A percentile compares a stretch with the other conserved stretches of the same genome.
Conservation (phyloP, 371 early-diverging fungal genomes). For the Umbelopsis sp. region DNA sequence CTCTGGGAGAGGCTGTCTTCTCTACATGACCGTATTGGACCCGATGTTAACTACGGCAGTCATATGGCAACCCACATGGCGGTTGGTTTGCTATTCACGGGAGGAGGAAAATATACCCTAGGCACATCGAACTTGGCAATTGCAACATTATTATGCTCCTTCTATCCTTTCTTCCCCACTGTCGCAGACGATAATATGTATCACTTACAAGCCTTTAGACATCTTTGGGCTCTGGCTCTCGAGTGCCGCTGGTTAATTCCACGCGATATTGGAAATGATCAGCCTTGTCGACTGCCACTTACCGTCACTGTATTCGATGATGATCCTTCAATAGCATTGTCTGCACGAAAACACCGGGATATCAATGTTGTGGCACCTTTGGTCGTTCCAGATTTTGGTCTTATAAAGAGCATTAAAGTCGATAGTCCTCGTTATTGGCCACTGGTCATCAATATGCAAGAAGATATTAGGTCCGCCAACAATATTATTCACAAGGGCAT, state of each 20-base stretch:
- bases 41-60: slow-evolving; percentile 71
- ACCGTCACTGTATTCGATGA: slow-evolving; percentile 34
- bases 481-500: slow-evolving; percentile 36
- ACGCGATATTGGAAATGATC: slow-evolving; percentile 64
- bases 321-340: slow-evolving; percentile 19
- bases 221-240: slow-evolving; percentile 87
- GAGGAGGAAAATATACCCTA: slow-evolving; percentile 79
- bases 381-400: slow-evolving; percentile 62
- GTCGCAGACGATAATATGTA: slow-evolving; percentile 69
- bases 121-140: slow-evolving; percentile 69
- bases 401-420: slow-evolving; percentile 57
- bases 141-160: slow-evolving; percentile 71
- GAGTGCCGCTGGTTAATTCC: slow-evolving; percentile 77
- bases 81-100: slow-evolving; percentile 81
- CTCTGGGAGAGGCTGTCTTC: slow-evolving; percentile 59
- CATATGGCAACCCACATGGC: slow-evolving; percentile 88
- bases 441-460: slow-evolving; percentile 48
- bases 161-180: slow-evolving; percentile 83
- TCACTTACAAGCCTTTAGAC: slow-evolving; percentile 84
- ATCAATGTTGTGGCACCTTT: slow-evolving; percentile 59
- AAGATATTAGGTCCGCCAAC: slow-evolving; percentile 26
- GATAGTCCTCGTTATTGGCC: slow-evolving; percentile 66
- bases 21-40: slow-evolving; percentile 50
- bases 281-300: slow-evolving; percentile 64
- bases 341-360: not conserved